Base-by-base conservation (phyloP, 371 early-diverging fungal genomes). In the Apophysomyces sp. region DNA sequence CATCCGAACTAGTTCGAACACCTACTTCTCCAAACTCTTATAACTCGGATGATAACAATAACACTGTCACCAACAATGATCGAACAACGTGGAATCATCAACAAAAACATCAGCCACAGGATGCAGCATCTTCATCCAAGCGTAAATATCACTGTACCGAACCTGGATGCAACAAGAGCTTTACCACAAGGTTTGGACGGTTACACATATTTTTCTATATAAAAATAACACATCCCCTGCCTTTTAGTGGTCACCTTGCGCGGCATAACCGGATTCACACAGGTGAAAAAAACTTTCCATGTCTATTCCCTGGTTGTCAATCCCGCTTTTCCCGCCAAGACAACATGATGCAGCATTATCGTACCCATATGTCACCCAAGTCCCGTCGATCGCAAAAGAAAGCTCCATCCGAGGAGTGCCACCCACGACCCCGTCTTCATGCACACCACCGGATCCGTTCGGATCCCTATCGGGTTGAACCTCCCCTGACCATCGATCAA, bases 241-340 rank as follows among this genome's bases (percentile, higher is more conserved):
- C 9, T 34, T 28, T 11, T 61, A 91, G 92, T 75, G 91, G 91
- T 0, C 92, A 95, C 73, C 76, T 97, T 55, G 92, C 94, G 49
- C 82, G 97, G 41, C 96, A 96, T 74, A 86, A 91, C 67, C 81
- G 94, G 27, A 93, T 95, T 55, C 96, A 94, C 68, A 95, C 96
- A 0, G 94, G 94, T 28, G 95, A 95, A 73, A 94, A 92, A 73
- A 95, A 94, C 57, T 95, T 91, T 69, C 79, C 86, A 26, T 97
- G 97, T 67, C 68, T 90, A 18, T 82, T 86, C 69, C 85, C 87
- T 21, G 88, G 86, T 4, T 97, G 97, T 67, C 78, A 85, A 39
- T 91, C 91, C 64, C 81, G 85, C 39, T 95, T 97, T 71, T 91
- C 93, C 49, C 85, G 97, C 49, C 91, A 92, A 61, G 94, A 93